Evolutionary conservation across 2,329 filamentous ascomycete genomes (phyloP).

Genomic region (Clonostachys rhizophaga): DNA sequence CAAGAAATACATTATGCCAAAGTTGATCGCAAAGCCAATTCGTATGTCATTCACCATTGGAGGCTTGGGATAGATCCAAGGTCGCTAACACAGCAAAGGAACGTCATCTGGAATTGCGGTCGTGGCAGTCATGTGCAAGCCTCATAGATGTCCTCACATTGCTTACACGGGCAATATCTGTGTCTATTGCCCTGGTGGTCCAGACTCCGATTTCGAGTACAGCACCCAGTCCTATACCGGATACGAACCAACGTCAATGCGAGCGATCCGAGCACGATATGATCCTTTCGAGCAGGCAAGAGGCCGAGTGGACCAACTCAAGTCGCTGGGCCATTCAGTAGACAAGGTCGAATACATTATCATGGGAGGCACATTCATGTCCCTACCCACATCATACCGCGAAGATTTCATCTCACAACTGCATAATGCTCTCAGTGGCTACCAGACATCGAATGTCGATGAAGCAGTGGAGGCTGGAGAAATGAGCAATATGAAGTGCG

Average conservation of each 20-base stretch:
- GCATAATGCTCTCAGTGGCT: conserved; percentile 94
- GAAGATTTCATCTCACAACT: conserved; percentile 93
- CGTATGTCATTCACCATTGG: conserved; percentile 35
- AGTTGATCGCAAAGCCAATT: conserved; percentile 95
- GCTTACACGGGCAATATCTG: conserved; percentile 98
- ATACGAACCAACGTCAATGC: conserved; percentile 98
- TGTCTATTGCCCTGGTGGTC: conserved; percentile 96
- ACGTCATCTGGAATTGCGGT: conserved; percentile 97
- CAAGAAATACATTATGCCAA: conserved; percentile 97
- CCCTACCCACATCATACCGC: conserved; percentile 79
- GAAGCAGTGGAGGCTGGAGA: conserved; percentile 92
- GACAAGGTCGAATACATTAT: conserved; percentile 99
- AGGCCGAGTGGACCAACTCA: conserved; percentile 94
- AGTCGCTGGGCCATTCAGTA: conserved; percentile 90
- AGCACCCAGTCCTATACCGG: conserved; percentile 98
- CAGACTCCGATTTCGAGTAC: conserved; percentile 98
- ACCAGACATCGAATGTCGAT: conserved; percentile 90
- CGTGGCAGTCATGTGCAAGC: conserved; percentile 99
- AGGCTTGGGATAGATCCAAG: conserved; percentile 3
- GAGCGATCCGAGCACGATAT: conserved; percentile 92
- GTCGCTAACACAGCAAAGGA: conserved; percentile 37
- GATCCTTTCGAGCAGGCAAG: conserved; percentile 97
- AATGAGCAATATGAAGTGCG: conserved; percentile 96
- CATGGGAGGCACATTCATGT: conserved; percentile 99
- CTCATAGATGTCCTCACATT: conserved; percentile 94